Evolutionary conservation across 2,329 filamentous ascomycete genomes (phyloP), one percentile per base, ranked within the genome.

Genomic region (Coleophoma eucalyptorum): DNA sequence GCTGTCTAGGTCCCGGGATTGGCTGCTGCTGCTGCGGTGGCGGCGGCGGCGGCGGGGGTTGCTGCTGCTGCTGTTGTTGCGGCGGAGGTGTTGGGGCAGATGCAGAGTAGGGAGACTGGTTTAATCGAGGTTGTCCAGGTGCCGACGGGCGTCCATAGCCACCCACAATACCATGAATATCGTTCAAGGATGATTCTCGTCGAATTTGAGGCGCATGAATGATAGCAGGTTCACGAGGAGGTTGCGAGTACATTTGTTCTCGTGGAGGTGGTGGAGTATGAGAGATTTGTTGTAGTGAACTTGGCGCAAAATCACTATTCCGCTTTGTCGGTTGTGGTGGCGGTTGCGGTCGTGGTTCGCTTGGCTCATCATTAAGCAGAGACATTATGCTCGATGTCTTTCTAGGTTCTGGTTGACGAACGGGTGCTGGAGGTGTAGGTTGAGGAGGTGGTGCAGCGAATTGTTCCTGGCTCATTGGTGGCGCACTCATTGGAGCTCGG

Each of bases 381-480:
- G 80, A 80, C 76, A 84, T 83, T 54, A 86, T 75, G 55, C 72
- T 85, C 13, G 81, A 84, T 7, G 76, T 83, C 68, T 84, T 85
- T n/a, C 77, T 73, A 2, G 68, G 64, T 3, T 73, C 65, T 35
- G 71, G 72, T 21, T 69, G 66, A 12, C 71, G 63, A 6, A 67
- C 58, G 38, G 76, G 63, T 37, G 72, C 66, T 12, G 50, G 55
- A 16, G 50, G 45, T 34, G 51, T 44, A 35, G 49, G 41, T 13
- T 52, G 55, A 13, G 38, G 51, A 26, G 56, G 49, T 45, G 60
- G 57, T 41, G 53, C 49, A 15, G 58, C 48, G 38, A 62, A 61
- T 44, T 56, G 54, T 19, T 64, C 62, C 43, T 61, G 58, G 31
- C 47, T 55, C 3, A 52, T 32, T 19, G 59, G 57, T 26, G 64